Base-by-base conservation (phyloP, 2,329 filamentous ascomycete genomes). In the Scorias spongiosa region DNA sequence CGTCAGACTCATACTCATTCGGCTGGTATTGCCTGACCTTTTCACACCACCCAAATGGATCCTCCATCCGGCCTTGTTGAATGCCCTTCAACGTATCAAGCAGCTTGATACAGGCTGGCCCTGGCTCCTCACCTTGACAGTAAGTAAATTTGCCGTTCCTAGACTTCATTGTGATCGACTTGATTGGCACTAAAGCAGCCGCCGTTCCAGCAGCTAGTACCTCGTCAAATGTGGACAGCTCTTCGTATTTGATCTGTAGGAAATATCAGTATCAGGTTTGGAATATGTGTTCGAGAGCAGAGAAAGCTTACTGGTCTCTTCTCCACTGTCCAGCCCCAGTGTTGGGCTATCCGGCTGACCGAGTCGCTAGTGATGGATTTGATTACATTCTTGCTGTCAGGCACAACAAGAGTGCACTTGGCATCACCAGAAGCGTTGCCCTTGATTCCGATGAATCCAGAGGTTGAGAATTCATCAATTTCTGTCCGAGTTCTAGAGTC, bases 381-480 rank as follows among this genome's bases (percentile, higher is more conserved):
- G 59, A 96, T 95, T 36, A 93, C 84, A 56, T 80, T 87, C 57
- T 78, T 80, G 56, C 83, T 89, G 63, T 93, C 83, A 0, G 89
- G 88, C n/a, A 91, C 80, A 5, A 91, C 79, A 2, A 96, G 68
- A 7, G 82, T 89, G 42, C 50, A 51, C 10, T 82, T 69, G 28
- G 74, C 64, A 14, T 71, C 59, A 4, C 69, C 66, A 26, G 57
- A 62, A 7, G 54, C 51, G 2, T 71, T 70, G 2, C 71, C 75
- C 38, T 78, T 68, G 5, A 84, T 81, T 2, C 87, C 91, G 50
- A 96, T 82, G 63, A 98, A 96, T 1, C 86, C 89, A 49, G 81
- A 88, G 0, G 91, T 96, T 52, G 83, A 91, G 61, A 96, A 98
- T 71, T 98, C 89, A 57, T 98, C 89, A 49, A 98, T 76, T 61